phyloP scores from a whole-genome alignment of 257 asterid species.

The Lycium barbarum region DNA sequence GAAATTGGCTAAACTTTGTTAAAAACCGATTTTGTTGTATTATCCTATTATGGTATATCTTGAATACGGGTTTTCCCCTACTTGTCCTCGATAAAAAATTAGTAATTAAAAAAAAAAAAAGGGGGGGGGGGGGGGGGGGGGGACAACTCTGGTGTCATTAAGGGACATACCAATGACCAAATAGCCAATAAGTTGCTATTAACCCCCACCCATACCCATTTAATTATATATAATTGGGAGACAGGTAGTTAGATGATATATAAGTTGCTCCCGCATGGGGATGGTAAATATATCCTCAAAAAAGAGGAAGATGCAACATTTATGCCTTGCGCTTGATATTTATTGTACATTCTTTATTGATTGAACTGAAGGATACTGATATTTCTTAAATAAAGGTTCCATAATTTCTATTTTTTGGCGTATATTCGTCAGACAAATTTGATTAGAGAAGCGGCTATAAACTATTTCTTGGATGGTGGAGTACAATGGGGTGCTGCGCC shows the following conservation, averaged over 20 bases:
- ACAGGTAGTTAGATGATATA: conserved; percentile 7
- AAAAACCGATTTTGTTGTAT: background rate
- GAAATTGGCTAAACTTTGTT: background rate
- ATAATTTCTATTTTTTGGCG: conserved; percentile 15
- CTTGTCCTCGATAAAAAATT: background rate
- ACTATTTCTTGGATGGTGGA: conserved; percentile 93
- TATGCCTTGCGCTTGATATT: background rate
- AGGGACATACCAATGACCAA: background rate
- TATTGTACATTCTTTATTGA: background rate
- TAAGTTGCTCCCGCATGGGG: background rate
- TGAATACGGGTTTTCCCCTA: background rate
- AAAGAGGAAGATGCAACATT: conserved; percentile 17
- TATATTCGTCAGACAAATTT: conserved; percentile 68
- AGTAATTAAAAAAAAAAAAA: background rate
- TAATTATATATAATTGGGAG: conserved; percentile 11
- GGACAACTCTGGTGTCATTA: background rate
- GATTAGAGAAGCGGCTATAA: conserved; percentile 85
- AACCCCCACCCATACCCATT: background rate
- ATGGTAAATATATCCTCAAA: background rate
- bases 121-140: no score
- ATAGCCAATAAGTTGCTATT: background rate
- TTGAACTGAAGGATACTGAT: background rate
- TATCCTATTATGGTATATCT: background rate
- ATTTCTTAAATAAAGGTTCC: background rate
- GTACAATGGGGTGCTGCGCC: conserved; percentile 97